phyloP scores from a whole-genome alignment of 345 rosid species.

The Zanthoxylum bungeanum region DNA sequence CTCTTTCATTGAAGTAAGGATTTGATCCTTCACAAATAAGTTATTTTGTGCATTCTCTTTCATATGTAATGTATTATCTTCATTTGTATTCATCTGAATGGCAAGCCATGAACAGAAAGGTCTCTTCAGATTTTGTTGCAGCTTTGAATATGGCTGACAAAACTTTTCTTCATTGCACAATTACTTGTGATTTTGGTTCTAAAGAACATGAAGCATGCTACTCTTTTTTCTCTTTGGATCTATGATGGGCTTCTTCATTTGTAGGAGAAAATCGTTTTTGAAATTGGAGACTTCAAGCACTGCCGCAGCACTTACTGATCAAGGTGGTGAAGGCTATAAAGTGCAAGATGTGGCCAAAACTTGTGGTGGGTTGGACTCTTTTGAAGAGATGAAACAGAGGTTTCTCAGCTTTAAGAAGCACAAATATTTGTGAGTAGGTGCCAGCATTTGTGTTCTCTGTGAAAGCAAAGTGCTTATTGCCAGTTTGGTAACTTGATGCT shows the following conservation, averaged over 20 bases:
- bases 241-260: neutral
- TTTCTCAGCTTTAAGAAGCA: conserved; percentile 54
- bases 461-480: neutral
- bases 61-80: no score
- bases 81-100: neutral
- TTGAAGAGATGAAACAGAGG: conserved; percentile 51
- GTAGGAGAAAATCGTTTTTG: conserved; percentile 2
- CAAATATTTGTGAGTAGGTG: conserved; percentile 44
- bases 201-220: neutral
- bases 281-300: conserved; percentile 12
- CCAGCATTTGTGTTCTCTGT: neutral
- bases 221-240: neutral
- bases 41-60: neutral
- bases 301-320: conserved; percentile 15
- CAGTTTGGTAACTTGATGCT: neutral
- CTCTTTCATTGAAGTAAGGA: conserved; percentile 14
- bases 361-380: conserved; percentile 18
- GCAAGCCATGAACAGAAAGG: neutral
- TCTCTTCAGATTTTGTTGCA: neutral
- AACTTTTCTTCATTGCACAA: neutral
- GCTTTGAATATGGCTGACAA: no score
- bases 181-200: neutral
- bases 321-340: conserved; percentile 11
- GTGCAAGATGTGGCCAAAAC: conserved; percentile 13
- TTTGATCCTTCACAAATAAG: no score